Evolutionary conservation across 768 basidiomycete genomes (phyloP).

Genomic region (Pisolithus tinctorius): DNA sequence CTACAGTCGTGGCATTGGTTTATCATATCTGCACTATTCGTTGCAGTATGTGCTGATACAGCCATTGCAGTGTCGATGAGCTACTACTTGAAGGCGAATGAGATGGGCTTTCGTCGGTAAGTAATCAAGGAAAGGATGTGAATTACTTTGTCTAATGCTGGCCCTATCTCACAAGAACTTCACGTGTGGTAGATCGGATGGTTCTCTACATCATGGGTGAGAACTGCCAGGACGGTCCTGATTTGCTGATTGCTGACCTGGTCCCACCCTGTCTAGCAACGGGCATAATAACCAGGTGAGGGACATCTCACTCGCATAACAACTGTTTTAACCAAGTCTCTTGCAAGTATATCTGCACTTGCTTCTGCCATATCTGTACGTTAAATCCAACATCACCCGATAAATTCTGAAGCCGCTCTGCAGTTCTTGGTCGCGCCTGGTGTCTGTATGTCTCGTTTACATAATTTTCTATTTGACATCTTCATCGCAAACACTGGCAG

Average conservation of each 20-base stretch:
- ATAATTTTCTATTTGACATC: not conserved
- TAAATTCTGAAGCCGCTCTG: not conserved
- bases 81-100: not conserved
- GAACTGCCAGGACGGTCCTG: not conserved
- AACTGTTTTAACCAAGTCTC: not conserved
- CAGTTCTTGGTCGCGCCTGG: not conserved
- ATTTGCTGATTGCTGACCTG: not conserved
- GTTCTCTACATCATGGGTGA: not conserved
- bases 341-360: not conserved
- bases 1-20: not conserved
- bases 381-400: not conserved
- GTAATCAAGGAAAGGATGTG: not conserved
- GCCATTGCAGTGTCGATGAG: not conserved
- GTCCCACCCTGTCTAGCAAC: not conserved
- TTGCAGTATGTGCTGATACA: not conserved
- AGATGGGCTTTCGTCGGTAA: not conserved
- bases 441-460: not conserved
- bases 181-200: not conserved
- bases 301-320: not conserved
- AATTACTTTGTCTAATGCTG: too few species aligned
- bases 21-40: not conserved
- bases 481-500: not conserved
- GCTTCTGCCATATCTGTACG: not conserved
- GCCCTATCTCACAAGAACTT: not conserved
- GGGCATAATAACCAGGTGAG: not conserved